A percentile compares a stretch with the other conserved stretches of the same genome.
Conservation (phyloP, 345 rosid genomes). For the Brassica nigra region DNA sequence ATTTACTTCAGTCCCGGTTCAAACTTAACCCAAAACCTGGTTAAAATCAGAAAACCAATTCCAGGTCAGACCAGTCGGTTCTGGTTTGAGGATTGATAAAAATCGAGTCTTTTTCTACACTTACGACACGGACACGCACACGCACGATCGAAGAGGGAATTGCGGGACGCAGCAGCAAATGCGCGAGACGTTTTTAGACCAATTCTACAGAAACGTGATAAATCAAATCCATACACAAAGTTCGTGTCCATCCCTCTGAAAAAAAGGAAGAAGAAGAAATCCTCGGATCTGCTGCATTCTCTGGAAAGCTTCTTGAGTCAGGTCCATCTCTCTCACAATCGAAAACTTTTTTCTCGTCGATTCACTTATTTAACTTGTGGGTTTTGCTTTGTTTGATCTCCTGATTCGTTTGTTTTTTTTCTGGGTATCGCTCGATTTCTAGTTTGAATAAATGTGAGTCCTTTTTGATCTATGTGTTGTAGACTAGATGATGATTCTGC, state of each 20-base stretch:
- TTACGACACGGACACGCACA: conserved; percentile 21
- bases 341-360: background rate
- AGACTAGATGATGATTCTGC: background rate
- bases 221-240: background rate
- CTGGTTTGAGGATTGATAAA: background rate
- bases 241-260: conserved; percentile 23
- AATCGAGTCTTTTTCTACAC: background rate
- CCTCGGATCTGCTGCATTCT: conserved; percentile 35
- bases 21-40: background rate
- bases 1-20: background rate
- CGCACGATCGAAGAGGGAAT: conserved; percentile 37
- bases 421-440: background rate
- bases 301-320: conserved; percentile 25
- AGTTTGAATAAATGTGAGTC: background rate
- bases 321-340: conserved; percentile 31
- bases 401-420: background rate
- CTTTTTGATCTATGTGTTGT: conserved; percentile 6
- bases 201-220: conserved; percentile 36
- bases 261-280: background rate
- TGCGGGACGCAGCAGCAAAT: conserved; percentile 42
- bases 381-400: conserved; percentile 21
- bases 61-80: conserved; percentile 17
- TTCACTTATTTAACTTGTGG: background rate
- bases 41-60: background rate
- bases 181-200: conserved; percentile 43